Conservation (phyloP, 768 basidiomycete genomes). For the Kondoa malvinella region DNA sequence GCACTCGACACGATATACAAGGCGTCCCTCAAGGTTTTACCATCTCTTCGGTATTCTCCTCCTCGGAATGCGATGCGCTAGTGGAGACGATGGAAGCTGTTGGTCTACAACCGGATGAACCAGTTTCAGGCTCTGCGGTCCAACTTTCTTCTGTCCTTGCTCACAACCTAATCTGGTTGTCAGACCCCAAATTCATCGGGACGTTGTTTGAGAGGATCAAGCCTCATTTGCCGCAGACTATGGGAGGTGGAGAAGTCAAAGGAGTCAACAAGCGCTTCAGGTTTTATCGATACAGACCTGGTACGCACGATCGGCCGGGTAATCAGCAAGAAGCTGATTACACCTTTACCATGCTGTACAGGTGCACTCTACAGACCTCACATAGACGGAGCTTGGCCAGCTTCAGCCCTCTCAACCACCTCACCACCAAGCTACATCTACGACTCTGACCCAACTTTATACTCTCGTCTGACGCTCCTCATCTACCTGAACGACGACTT, state of each 20-base stretch:
- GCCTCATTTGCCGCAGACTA: slow-evolving; percentile 35
- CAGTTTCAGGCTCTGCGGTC: neutral
- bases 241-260: slow-evolving; percentile 36
- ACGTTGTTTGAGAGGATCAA: slow-evolving; percentile 37
- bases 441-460: slow-evolving; percentile 35
- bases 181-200: slow-evolving; percentile 36
- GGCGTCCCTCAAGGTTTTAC: neutral
- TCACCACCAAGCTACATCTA: slow-evolving; percentile 22
- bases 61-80: neutral
- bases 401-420: neutral
- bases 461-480: slow-evolving; percentile 39
- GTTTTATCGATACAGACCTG: slow-evolving; percentile 40
- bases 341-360: too few relatives aligned
- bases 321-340: too few relatives aligned
- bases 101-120: neutral
- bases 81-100: neutral
- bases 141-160: slow-evolving; percentile 30
- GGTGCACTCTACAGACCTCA: slow-evolving; percentile 27
- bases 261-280: slow-evolving; percentile 42
- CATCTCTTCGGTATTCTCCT: neutral
- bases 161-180: slow-evolving; percentile 43
- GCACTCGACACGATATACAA: neutral
- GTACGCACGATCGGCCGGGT: slow-evolving; percentile 40
- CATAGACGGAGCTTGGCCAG: slow-evolving; percentile 33
- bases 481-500: slow-evolving; percentile 42